Evolutionary conservation across 2,329 filamentous ascomycete species (phyloP).

Genomic region (Fusarium pseudocircinatum): DNA sequence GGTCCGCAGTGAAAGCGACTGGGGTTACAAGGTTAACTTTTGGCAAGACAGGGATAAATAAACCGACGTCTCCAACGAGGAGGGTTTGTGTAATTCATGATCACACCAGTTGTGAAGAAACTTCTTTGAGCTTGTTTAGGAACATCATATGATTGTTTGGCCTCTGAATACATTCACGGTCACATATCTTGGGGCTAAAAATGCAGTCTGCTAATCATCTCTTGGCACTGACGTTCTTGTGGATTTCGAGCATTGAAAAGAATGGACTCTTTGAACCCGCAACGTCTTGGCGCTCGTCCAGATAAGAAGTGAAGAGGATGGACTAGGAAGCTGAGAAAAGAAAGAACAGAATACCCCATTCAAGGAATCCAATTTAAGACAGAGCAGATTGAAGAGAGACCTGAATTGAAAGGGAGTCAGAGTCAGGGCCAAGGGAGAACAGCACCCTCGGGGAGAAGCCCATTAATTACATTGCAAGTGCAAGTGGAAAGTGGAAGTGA

Average conservation of each 20-base stretch:
- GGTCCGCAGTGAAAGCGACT: neutral
- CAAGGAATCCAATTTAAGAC: neutral
- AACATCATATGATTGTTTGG: neutral
- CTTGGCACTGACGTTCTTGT: constrained; percentile 9
- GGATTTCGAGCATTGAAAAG: neutral
- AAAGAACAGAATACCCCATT: neutral
- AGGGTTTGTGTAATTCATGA: neutral
- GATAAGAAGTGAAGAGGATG: neutral
- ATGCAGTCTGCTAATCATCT: neutral
- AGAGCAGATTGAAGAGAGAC: neutral
- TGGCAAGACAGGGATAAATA: constrained; percentile 4
- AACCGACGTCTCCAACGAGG: neutral
- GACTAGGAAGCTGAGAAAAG: neutral
- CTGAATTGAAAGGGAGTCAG: constrained; percentile 6
- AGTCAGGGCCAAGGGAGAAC: constrained; percentile 19
- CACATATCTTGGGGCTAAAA: neutral
- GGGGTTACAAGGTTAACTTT: constrained; percentile 3
- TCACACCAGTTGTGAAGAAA: neutral
- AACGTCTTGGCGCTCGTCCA: constrained; percentile 2
- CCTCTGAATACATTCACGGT: neutral
- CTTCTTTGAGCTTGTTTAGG: neutral
- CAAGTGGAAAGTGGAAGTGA: neutral
- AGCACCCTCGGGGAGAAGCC: neutral
- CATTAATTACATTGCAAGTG: neutral
- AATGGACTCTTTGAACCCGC: constrained; percentile 1